Base-by-base conservation (phyloP, 2,329 filamentous ascomycete species). In the Gremmenia infestans region DNA sequence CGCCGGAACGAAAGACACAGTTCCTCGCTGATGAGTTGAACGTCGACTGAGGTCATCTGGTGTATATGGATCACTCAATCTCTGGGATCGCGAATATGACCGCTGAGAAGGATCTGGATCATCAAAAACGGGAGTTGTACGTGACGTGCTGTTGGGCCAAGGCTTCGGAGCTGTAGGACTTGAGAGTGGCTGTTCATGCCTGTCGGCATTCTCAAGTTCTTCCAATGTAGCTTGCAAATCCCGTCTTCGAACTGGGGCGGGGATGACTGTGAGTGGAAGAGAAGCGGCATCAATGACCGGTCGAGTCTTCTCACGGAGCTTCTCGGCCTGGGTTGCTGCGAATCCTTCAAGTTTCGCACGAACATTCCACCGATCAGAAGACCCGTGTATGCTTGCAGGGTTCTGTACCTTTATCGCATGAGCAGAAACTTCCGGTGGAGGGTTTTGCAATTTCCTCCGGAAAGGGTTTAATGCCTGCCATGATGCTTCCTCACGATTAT, bases 251-350 rank as follows among this genome's bases (percentile, higher is more conserved):
- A 78, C 76, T 17, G 83, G 83, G 0, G 83, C 82, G 2, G 83
- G 83, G 14, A 87, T 85, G 7, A 85, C 77, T 17, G 76, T 82
- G 1, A 83, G 77, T 1, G 82, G 81, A 17, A 86, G 71, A 57
- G 76, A 78, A 19, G 79, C 78, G 2, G 78, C 81, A 61, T 81
- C 77, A 0, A 78, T 74, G 0, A 76, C 78, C 9, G 81, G 77
- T 11, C 78, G 74, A 48, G 83, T 75, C 55, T 73, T 77, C 53
- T 86, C 82, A 9, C 81, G 74, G 5, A 86, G 68, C 65, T 76
- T 80, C 60, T 86, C 83, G 0, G 82, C 83, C 59, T 86, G 82
- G 7, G 75, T 77, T 1, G 75, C 81, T 0, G 82, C 81, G 62
- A 86, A 86, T 48, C 84, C 79, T 57, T 87, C 83, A 1, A 86